Base-by-base conservation (phyloP, 2,329 filamentous ascomycete genomes). In the Claviceps sp. region DNA sequence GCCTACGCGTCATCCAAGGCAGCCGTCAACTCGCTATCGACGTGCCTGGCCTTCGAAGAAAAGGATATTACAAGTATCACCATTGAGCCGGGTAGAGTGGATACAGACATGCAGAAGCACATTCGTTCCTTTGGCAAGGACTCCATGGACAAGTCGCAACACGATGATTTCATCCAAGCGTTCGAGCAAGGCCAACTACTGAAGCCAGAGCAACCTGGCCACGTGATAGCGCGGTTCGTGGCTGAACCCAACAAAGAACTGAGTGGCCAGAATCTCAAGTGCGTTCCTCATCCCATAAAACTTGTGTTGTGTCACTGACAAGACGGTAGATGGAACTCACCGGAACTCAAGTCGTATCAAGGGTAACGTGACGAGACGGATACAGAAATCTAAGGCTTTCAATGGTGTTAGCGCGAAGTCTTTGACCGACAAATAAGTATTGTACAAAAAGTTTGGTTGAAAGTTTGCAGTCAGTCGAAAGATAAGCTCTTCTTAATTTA, bases 41-140 rank as follows among this genome's bases (percentile, higher is more conserved):
- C 76, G 43, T 88, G 90, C 38, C 67, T 96, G 38, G 79, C 80
- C 0, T 74, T 76, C 1, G 90, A 96, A 63, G 90, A 95, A 65
- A 81, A 84, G 1, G 74, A 82, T 14, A 80, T 95, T 45, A 86
- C 79, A 0, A 82, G 80, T 13, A 69, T 95, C 0, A 75, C 86
- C 0, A 71, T 96, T 37, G 75, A 83, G 4, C 90, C 90, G 0
- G 90, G 90, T 2, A 80, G 86, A 45, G 85, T 94, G 7, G 86
- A 95, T 62, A 96, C 90, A 0, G 84, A 84, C 49, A 96, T 96
- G 90, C 90, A 95, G 65, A 76, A 76, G n/a, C 78, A 85, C 52
- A 78, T 98, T 52, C 75, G 93, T 49, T 82, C 89, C 46, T 64
- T 68, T 3, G 77, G 74, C 44, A 66, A 68, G 39, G 62, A 64